A percentile compares a stretch with the other conserved stretches of the same genome.
Conservation (phyloP, 306 rosid species). For the Ziziphus jujuba region DNA sequence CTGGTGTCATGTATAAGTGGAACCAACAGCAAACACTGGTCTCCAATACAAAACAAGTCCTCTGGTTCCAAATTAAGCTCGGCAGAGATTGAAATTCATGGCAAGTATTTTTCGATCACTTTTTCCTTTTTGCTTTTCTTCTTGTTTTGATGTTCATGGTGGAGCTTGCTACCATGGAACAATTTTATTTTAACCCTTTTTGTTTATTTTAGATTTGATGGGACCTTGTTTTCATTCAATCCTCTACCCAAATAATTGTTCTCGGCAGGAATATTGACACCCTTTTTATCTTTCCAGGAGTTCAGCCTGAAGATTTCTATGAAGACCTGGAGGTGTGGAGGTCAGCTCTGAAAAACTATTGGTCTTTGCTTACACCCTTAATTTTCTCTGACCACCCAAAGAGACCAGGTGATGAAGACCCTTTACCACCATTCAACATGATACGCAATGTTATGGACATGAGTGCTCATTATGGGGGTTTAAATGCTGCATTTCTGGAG, state of each 20-base stretch:
- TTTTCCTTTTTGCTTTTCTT: neutral
- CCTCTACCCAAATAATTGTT: slow-evolving; percentile 3
- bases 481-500: slow-evolving; percentile 87
- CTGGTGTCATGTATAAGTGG: slow-evolving; percentile 88
- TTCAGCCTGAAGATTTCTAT: slow-evolving; percentile 74
- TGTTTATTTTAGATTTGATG: neutral
- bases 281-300: slow-evolving; percentile 64
- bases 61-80: slow-evolving; percentile 55
- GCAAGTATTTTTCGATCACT: slow-evolving; percentile 55
- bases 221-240: slow-evolving; percentile 10
- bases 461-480: slow-evolving; percentile 86
- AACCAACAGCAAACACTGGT: slow-evolving; percentile 78
- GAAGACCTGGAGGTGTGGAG: slow-evolving; percentile 80
- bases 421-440: slow-evolving; percentile 97
- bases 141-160: neutral
- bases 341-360: slow-evolving; percentile 69
- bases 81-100: slow-evolving; percentile 83
- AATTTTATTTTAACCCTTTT: neutral
- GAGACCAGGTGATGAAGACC: slow-evolving; percentile 99
- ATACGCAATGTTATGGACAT: slow-evolving; percentile 95
- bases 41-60: slow-evolving; percentile 82
- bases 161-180: neutral
- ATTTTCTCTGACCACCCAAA: slow-evolving; percentile 99
- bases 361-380: slow-evolving; percentile 95
- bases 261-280: slow-evolving; percentile 32